Percentiles rank a stretch among this genome's conserved stretches.
Conservation (phyloP, 768 basidiomycete genomes). For the Leccinum sublutescens region DNA sequence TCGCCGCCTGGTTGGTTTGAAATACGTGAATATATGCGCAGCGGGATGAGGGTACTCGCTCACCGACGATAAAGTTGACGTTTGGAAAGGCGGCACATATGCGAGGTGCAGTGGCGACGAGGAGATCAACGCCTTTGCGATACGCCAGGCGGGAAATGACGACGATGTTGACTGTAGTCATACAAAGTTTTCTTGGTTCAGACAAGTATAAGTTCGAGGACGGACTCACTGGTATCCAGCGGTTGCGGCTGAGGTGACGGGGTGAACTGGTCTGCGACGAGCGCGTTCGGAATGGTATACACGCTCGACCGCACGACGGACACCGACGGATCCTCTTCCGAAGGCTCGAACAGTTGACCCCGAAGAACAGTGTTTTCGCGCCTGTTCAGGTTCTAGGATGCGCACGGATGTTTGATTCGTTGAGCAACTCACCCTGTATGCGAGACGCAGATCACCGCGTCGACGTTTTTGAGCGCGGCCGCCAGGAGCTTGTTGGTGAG, state of each 20-base stretch:
- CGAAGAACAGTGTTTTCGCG: conserved; percentile 97
- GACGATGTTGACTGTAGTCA: conserved; percentile 77
- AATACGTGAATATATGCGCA: neutral
- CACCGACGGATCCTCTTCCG: conserved; percentile 41
- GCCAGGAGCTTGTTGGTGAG: conserved; percentile 94
- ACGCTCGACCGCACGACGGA: conserved; percentile 56
- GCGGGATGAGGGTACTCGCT: neutral
- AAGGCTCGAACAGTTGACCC: conserved; percentile 66
- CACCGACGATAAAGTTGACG: conserved; percentile 86
- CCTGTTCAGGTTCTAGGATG: conserved; percentile 40
- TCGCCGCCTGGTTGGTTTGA: conserved; percentile 68
- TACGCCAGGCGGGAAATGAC: conserved; percentile 89
- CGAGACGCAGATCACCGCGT: conserved; percentile 94
- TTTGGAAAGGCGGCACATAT: conserved; percentile 85
- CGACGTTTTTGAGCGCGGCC: conserved; percentile 84
- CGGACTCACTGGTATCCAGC: conserved; percentile 52
- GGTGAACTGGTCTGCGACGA: conserved; percentile 83
- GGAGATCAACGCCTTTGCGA: conserved; percentile 93
- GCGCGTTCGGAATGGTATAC: conserved; percentile 92
- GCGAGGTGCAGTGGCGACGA: conserved; percentile 87
- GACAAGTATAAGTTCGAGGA: neutral
- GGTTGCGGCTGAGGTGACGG: conserved; percentile 50
- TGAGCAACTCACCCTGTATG: conserved; percentile 76
- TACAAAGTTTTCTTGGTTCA: neutral
- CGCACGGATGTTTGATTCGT: neutral